Evolutionary conservation across 2,329 filamentous ascomycete species (phyloP), one percentile per base, ranked within the genome.

Genomic region (Phyllosticta citriasiana): DNA sequence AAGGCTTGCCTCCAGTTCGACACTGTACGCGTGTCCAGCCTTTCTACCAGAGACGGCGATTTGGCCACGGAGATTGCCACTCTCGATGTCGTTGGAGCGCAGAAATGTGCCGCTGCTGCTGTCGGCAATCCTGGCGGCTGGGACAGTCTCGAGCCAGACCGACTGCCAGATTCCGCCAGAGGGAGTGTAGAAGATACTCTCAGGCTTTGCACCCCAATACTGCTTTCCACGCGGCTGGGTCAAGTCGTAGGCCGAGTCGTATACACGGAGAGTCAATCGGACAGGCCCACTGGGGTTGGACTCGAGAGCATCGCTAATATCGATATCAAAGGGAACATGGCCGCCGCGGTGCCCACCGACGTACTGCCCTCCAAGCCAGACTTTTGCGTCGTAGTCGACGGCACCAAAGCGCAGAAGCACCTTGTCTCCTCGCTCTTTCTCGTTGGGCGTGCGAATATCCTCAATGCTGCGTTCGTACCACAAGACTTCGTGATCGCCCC

Each of bases 221-320:
- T 88, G 86, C 70, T 88, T 88, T 0, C 86, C 86, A 33, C 86
- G 77, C 1, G 84, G 86, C 69, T 88, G 85, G 0, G 81, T 80
- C 7, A 87, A 72, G 63, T 88, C 85, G 63, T 80, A 82, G 0
- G 85, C 82, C 0, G 85, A 87, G 70, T 88, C 85, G 50, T 80
- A 81, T 0, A 87, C 82, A 2, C 85, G 77, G 3, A 88, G 59
- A 0, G 81, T 83, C 4, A 88, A 67, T 22, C 66, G 61, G n/a
- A 69, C 64, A 2, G 64, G 63, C 2, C 57, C 60, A 5, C 55
- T 57, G 8, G 65, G 65, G 12, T 40, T 63, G 19, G 55, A 19
- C 40, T 55, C 50, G 10, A 74, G 70, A 67, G 66, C 64, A 67
- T 84, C 81, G 1, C 81, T 84, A 22, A 85, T 70, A 64, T 86